Evolutionary conservation across 2,329 filamentous ascomycete genomes (phyloP), one percentile per base, ranked within the genome.

Genomic region (Colletotrichum cereale): DNA sequence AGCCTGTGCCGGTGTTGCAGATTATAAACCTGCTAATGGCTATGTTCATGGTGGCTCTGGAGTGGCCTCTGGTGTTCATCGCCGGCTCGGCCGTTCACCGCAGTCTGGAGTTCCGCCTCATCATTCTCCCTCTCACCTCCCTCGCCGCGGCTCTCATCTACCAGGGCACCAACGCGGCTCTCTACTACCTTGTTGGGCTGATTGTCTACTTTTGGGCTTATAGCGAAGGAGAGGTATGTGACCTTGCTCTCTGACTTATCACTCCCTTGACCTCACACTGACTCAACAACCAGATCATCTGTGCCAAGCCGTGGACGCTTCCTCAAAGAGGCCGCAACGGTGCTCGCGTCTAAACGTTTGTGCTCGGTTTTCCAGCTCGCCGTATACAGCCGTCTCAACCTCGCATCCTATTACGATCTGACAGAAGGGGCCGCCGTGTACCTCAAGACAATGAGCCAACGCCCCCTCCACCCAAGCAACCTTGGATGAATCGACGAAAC

Each of bases 131-230:
- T 4, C 84, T 98, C 73, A 90, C 90, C 55, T 90, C 92, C 11
- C 85, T 98, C 52, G 86, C 91, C 26, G 90, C 93, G 7, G 86
- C 92, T 36, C 86, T 99, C 74, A 85, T 97, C 74, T 99, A 99
- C 81, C 96, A 98, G 82, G 93, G 91, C 70, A 97, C 95, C 36
- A 97, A 99, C 80, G 88, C 96, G 3, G 96, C 94, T 5, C 84
- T 98, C 63, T 99, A 98, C 84, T 98, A 98, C 80, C 80, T 97
- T 34, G 89, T 98, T 73, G 96, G 92, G 26, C 91, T 97, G 84
- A 86, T 85, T 10, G 91, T 96, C 18, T 99, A 98, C 82, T 97
- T 98, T 78, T 98, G 95, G 95, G 96, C 94, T 1, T 98, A 97
- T 78, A 96, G 92, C 78, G 96, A 99, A 82, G 96, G 96, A 82